These are phyloP conservation scores for Phanerochaete carnosa DNA, from an alignment of 768 basidiomycete genomes.

Conservation along the genomic window DNA sequence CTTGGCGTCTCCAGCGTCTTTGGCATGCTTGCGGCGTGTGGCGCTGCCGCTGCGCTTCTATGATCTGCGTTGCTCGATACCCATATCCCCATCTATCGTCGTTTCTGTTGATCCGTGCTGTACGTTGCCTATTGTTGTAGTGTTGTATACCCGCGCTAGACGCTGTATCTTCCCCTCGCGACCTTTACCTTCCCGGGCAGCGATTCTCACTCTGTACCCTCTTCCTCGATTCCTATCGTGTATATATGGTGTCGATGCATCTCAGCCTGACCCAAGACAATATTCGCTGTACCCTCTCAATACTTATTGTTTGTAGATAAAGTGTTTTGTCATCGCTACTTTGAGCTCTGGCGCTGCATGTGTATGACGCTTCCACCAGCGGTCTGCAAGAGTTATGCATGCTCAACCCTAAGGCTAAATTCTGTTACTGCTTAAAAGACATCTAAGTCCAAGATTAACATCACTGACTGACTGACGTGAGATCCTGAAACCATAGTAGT, in stretches of 20 bases:
- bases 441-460: too few species aligned
- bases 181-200: not conserved
- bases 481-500: too few species aligned
- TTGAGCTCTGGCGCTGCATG: too few species aligned
- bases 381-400: too few species aligned
- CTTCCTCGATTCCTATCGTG: not conserved
- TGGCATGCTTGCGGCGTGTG: slow-evolving; percentile 20
- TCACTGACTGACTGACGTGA: too few species aligned
- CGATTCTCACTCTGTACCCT: not conserved
- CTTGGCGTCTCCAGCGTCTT: slow-evolving; percentile 14
- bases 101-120: not conserved
- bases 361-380: too few species aligned
- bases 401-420: too few species aligned
- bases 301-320: too few species aligned
- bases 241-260: not conserved
- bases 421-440: too few species aligned
- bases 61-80: not conserved
- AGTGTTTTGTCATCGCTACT: too few species aligned
- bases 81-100: not conserved
- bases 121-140: not conserved
- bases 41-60: slow-evolving; percentile 19
- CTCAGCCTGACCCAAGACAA: not conserved
- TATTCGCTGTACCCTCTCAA: not conserved
- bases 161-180: not conserved
- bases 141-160: not conserved